Percentiles rank a stretch among this genome's conserved stretches.
These are phyloP conservation scores for Vitis hybrid DNA, from an alignment of 177 flowering plant species.

Conservation along the genomic window DNA sequence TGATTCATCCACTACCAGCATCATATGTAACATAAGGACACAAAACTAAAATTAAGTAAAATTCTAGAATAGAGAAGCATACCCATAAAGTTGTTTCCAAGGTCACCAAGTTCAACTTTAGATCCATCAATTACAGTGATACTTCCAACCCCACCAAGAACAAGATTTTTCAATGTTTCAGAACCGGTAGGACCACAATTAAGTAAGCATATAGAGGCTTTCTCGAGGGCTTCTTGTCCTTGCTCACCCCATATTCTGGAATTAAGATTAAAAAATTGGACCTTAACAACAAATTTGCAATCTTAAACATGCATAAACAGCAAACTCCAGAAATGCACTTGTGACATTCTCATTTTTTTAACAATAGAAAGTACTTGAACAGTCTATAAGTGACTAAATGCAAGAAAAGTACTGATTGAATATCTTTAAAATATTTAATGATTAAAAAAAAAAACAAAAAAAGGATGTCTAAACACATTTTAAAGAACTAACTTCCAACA, in stretches of 20 bases:
- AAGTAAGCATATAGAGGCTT: slow-evolving; percentile 84
- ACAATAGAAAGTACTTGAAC: too few relatives aligned
- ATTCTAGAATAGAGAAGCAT: slow-evolving; percentile 13
- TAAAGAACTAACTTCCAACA: too few relatives aligned
- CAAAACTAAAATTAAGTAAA: slow-evolving; percentile 2
- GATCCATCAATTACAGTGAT: slow-evolving; percentile 92
- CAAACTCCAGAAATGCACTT: too few relatives aligned
- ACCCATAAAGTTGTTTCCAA: slow-evolving; percentile 97
- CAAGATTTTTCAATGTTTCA: slow-evolving; percentile 89
- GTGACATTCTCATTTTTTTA: too few relatives aligned
- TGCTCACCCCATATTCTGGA: slow-evolving; percentile 97
- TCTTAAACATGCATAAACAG: not conserved
- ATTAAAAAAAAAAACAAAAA: too few relatives aligned
- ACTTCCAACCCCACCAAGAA: slow-evolving; percentile 96
- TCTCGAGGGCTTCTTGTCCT: slow-evolving; percentile 93
- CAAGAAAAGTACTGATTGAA: too few relatives aligned
- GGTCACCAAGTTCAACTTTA: slow-evolving; percentile 76
- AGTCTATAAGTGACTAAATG: too few relatives aligned
- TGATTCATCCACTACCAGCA: slow-evolving; percentile 69
- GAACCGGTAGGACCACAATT: slow-evolving; percentile 99
- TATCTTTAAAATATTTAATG: too few relatives aligned
- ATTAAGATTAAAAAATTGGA: not conserved
- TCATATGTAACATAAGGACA: slow-evolving; percentile 2
- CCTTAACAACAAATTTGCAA: not conserved
- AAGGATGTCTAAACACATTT: too few relatives aligned